Evolutionary conservation across 2,329 filamentous ascomycete species (phyloP).

Genomic region (Alternaria panax): DNA sequence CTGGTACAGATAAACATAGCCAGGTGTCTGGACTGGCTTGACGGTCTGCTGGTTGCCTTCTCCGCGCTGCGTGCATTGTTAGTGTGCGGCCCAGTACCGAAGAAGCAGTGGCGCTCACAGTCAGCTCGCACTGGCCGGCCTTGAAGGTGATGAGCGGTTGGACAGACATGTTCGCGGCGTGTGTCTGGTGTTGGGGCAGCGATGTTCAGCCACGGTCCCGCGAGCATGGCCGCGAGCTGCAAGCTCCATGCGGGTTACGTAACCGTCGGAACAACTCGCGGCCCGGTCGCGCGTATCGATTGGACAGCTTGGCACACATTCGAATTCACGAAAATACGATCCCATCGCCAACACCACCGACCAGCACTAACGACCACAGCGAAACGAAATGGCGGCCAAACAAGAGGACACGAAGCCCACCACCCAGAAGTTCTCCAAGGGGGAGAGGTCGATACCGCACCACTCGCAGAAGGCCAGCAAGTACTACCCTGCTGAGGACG

Average conservation of each 20-base stretch:
- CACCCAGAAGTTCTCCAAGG: constrained; percentile 98
- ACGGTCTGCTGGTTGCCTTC: constrained; percentile 62
- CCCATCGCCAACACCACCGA: constrained; percentile 24
- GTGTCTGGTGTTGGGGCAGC: constrained; percentile 20
- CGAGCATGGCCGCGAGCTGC: constrained; percentile 12
- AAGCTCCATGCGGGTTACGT: constrained; percentile 16
- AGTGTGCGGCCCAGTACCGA: constrained; percentile 11
- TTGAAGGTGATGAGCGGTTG: constrained; percentile 93
- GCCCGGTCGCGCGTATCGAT: constrained; percentile 22
- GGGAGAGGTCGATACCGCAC: constrained; percentile 88
- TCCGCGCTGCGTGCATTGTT: constrained; percentile 29
- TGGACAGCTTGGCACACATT: constrained; percentile 23
- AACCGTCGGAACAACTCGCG: constrained; percentile 15
- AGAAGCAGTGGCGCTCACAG: constrained; percentile 64
- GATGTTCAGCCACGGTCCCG: constrained; percentile 6
- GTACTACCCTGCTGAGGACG: constrained; percentile 98
- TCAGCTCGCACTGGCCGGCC: constrained; percentile 85
- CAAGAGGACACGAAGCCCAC: constrained; percentile 41
- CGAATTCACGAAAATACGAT: constrained; percentile 20
- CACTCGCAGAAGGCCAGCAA: constrained; percentile 92
- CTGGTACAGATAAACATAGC: constrained; percentile 90
- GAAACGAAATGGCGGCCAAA: constrained; percentile 72
- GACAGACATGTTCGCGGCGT: constrained; percentile 71
- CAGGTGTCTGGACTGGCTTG: constrained; percentile 73
- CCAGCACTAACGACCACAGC: constrained; percentile 49